Conservation (phyloP, 202 grass and related monocot genomes). For the Schoenoplectus tabernaemontani region DNA sequence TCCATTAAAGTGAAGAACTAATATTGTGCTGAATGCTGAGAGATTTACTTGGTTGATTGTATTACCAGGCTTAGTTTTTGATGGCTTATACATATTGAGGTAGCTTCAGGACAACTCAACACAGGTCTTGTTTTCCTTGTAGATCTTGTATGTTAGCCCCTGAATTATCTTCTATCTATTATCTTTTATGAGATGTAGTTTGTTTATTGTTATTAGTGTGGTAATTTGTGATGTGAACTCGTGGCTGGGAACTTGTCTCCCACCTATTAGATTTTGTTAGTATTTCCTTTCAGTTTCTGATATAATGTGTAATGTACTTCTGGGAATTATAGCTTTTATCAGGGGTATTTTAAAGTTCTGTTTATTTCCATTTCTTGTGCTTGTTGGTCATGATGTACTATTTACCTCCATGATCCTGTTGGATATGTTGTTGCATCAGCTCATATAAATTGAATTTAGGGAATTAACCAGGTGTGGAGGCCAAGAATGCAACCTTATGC, state of each 20-base stretch:
- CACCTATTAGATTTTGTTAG: background rate
- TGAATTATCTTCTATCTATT: slow-evolving; percentile 6
- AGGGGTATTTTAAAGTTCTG: background rate
- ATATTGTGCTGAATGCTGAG: background rate
- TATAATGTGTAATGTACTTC: slow-evolving; percentile 4
- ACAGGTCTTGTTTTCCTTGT: background rate
- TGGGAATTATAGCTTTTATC: background rate
- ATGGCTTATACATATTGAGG: background rate
- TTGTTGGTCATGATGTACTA: background rate
- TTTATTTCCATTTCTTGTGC: background rate
- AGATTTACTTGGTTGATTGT: background rate
- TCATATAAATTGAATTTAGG: background rate
- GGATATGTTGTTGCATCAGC: background rate
- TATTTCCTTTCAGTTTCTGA: slow-evolving; percentile 3
- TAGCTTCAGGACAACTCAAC: background rate
- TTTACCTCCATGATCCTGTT: no score
- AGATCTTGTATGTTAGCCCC: slow-evolving; percentile 13
- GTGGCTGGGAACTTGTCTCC: background rate
- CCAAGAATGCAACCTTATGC: background rate
- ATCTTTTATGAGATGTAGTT: background rate
- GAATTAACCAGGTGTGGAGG: background rate
- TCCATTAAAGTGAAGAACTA: background rate
- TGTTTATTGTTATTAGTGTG: slow-evolving; percentile 4
- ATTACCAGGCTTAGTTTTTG: slow-evolving; percentile 5
- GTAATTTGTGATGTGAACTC: background rate